Conservation (phyloP, 2,329 filamentous ascomycete genomes). For the Microdochium paspali region DNA sequence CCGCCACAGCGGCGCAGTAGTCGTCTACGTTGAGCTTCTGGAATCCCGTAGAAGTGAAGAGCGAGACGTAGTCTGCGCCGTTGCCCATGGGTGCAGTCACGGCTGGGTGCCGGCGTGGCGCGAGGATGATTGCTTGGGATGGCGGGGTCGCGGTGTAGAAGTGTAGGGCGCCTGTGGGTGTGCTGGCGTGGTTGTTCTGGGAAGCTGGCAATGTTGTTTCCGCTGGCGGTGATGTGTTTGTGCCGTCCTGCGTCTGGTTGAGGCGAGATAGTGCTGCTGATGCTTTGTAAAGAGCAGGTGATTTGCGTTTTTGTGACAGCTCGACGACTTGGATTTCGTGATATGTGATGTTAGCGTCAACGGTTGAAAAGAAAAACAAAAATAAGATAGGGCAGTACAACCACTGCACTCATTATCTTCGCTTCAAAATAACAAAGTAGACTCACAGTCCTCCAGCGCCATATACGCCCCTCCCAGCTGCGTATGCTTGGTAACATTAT, state of each 20-base stretch:
- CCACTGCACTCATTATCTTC: too few species aligned
- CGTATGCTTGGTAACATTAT: conserved; percentile 61
- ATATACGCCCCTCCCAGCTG: conserved; percentile 64
- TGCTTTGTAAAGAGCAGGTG: conserved; percentile 28
- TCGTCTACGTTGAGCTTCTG: conserved; percentile 57
- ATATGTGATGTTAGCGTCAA: background rate
- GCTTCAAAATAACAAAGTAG: conserved; percentile 4
- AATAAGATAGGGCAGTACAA: too few species aligned
- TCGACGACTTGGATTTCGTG: conserved; percentile 40
- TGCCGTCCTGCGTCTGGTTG: too few species aligned
- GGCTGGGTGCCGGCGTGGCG: conserved; percentile 67
- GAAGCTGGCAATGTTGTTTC: conserved; percentile 11
- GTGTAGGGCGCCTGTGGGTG: conserved; percentile 55
- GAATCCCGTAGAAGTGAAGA: conserved; percentile 85
- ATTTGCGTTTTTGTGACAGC: conserved; percentile 24
- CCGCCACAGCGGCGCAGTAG: conserved; percentile 56
- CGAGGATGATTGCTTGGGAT: conserved; percentile 60
- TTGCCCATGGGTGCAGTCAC: conserved; percentile 64
- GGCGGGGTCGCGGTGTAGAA: conserved; percentile 66
- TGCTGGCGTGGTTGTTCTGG: conserved; percentile 11
- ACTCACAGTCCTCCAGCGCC: conserved; percentile 86
- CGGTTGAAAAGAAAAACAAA: too few species aligned
- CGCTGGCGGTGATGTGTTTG: conserved; percentile 32
- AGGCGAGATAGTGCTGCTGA: background rate
- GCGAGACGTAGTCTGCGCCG: conserved; percentile 59